Conservation (phyloP, 2,329 filamentous ascomycete species). For the Triangularia verruculosa region DNA sequence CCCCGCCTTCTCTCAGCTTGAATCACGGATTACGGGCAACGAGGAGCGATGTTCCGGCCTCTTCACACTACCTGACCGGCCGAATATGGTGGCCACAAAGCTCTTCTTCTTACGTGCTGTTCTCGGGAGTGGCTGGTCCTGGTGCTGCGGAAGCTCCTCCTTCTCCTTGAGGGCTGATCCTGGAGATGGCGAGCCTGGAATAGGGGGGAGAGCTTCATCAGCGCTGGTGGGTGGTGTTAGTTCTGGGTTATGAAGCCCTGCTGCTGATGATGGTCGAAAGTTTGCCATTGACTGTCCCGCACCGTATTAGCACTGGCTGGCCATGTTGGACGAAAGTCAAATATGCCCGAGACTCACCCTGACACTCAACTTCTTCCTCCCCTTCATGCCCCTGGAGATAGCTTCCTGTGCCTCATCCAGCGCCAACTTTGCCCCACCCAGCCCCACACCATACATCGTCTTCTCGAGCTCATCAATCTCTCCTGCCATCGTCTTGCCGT, state of each 20-base stretch:
- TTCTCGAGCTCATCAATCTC: constrained; percentile 59
- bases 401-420: not conserved
- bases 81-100: constrained; percentile 46
- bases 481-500: constrained; percentile 66
- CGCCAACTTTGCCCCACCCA: not conserved
- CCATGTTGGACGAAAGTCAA: not conserved
- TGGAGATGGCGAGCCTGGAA: constrained; percentile 18
- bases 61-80: constrained; percentile 28
- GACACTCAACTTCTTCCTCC: constrained; percentile 36
- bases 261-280: constrained; percentile 15
- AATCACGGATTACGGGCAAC: constrained; percentile 12
- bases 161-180: not conserved
- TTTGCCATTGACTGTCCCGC: constrained; percentile 21
- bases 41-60: constrained; percentile 17
- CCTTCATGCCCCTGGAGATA: constrained; percentile 22
- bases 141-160: not conserved
- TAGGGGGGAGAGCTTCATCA: constrained; percentile 14
- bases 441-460: constrained; percentile 16
- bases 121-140: constrained; percentile 14
- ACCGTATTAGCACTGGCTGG: not conserved
- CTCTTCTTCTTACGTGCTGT: constrained; percentile 43
- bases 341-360: constrained; percentile 29
- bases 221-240: constrained; percentile 26
- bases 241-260: constrained; percentile 12
- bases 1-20: not conserved